Base-by-base conservation (phyloP, 2,329 filamentous ascomycete species). In the Xylariales sp. region DNA sequence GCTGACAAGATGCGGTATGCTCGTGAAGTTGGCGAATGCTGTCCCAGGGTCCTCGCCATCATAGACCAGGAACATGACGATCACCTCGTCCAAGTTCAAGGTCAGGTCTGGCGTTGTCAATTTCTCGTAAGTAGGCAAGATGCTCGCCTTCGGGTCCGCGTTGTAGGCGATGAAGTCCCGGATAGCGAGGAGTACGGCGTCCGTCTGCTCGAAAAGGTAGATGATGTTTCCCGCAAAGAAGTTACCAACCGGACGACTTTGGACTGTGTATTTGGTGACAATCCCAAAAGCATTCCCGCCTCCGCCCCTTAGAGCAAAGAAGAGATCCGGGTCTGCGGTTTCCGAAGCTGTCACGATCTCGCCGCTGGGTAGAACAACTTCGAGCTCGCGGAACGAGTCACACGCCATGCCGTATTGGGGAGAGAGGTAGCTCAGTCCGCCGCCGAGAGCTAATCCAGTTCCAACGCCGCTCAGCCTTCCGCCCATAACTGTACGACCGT, bases 31-130 rank as follows among this genome's bases (percentile, higher is more conserved):
- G 7, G 38, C 34, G 41, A 62, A 62, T 2, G 56, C 53, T 29
- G 52, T 19, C 1, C 60, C 58, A 2, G 60, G 41, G 27, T 62
- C 53, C 4, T 52, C 48, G 0, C 59, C 59, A 28, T 62, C 59
- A 27, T 62, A 62, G 20, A 62, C 59, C n/a, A 62, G 46, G 44
- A 62, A 62, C 53, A 62, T 46, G 31, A 61, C 43, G 31, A 58
- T 58, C 3, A 48, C 50, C 46, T 62, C 54, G 31, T 61, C 57
- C 8, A 62, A 50, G 33, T 57, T 55, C 3, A 62, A 46, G 14
- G 48, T 44, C 28, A 56, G n/a, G 32, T 54, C 49, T 2, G 54
- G 57, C 0, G 55, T 58, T 2, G 43, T 40, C 3, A 62, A 31
- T 37, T 58, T 60, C 42, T 62, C 51, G 41, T 60, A 61, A 2